Percentiles rank a stretch among this genome's conserved stretches.
Evolutionary conservation across 2,329 filamentous ascomycete species (phyloP).

Genomic region (Scedosporium aurantiacum): DNA sequence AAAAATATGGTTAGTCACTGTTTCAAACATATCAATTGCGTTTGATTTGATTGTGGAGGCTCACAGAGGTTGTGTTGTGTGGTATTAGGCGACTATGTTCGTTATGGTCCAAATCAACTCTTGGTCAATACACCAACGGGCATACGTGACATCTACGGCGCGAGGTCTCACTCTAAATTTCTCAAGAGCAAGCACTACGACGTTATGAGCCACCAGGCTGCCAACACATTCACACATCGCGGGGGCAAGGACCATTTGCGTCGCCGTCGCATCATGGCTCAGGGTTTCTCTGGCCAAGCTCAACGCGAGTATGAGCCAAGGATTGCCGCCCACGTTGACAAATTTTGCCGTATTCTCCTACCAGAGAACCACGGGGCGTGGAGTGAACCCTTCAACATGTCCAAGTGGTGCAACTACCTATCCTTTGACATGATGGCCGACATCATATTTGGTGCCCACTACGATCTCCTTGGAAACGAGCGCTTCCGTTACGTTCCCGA

Average conservation of each 20-base stretch:
- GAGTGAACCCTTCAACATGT: conserved; percentile 5
- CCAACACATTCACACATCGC: conserved; percentile 9
- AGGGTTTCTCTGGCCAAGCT: conserved; percentile 15
- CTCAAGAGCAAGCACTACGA: conserved; percentile 12
- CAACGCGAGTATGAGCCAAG: conserved; percentile 12
- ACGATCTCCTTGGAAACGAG: conserved; percentile 9
- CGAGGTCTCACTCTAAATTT: conserved; percentile 8
- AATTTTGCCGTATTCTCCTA: too few relatives aligned
- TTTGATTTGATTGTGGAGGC: too few relatives aligned
- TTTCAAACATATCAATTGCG: too few relatives aligned
- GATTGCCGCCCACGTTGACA: too few relatives aligned
- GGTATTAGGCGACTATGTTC: too few relatives aligned
- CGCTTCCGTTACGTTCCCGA: conserved; percentile 11
- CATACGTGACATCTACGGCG: conserved; percentile 10
- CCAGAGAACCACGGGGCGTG: too few relatives aligned
- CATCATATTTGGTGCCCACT: conserved; percentile 12
- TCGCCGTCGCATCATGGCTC: conserved; percentile 11
- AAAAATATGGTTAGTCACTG: too few relatives aligned
- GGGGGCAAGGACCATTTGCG: conserved; percentile 7
- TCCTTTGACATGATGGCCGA: conserved; percentile 16
- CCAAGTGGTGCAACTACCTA: conserved; percentile 11
- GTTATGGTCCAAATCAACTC: too few relatives aligned
- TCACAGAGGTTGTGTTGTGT: too few relatives aligned
- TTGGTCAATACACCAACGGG: too few relatives aligned
- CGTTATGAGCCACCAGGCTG: conserved; percentile 7